These are phyloP conservation scores for Kwoniella shivajii DNA, from an alignment of 1,284 basidiomycete genomes.

Conservation along the genomic window DNA sequence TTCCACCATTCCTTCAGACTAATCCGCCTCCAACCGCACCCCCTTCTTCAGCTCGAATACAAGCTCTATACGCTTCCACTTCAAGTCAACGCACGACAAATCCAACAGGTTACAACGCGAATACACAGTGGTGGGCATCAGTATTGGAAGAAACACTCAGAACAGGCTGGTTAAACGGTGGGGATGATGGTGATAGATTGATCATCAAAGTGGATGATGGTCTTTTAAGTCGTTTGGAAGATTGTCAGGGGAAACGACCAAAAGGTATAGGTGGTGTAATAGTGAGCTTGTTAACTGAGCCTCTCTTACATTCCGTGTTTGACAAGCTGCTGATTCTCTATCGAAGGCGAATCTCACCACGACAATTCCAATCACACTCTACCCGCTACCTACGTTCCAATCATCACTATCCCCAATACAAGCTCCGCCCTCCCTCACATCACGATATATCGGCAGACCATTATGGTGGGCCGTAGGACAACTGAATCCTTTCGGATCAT, in stretches of 20 bases:
- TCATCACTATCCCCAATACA: constrained; percentile 65
- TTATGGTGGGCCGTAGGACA: constrained; percentile 84
- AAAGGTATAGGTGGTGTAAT: constrained; percentile 77
- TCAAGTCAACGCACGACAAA: constrained; percentile 81
- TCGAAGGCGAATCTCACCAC: constrained; percentile 35
- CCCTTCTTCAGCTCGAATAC: constrained; percentile 63
- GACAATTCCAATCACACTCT: constrained; percentile 47
- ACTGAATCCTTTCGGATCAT: constrained; percentile 62
- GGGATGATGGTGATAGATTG: constrained; percentile 58
- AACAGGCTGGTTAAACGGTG: constrained; percentile 60
- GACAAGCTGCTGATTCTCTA: neutral
- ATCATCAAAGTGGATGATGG: constrained; percentile 66
- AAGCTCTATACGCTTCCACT: constrained; percentile 85
- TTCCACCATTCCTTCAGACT: constrained; percentile 32
- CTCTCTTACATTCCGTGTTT: neutral
- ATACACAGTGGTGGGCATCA: constrained; percentile 82
- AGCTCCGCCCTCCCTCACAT: constrained; percentile 68
- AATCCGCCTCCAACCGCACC: constrained; percentile 23
- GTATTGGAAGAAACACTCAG: constrained; percentile 67
- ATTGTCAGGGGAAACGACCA: constrained; percentile 60
- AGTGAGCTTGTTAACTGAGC: constrained; percentile 59
- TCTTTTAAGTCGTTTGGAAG: constrained; percentile 64
- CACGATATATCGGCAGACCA: constrained; percentile 72
- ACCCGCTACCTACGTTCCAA: constrained; percentile 65
- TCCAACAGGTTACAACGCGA: constrained; percentile 75